Evolutionary conservation across 139 green algal genomes (phyloP).

Genomic region (Dunaliella primolecta): DNA sequence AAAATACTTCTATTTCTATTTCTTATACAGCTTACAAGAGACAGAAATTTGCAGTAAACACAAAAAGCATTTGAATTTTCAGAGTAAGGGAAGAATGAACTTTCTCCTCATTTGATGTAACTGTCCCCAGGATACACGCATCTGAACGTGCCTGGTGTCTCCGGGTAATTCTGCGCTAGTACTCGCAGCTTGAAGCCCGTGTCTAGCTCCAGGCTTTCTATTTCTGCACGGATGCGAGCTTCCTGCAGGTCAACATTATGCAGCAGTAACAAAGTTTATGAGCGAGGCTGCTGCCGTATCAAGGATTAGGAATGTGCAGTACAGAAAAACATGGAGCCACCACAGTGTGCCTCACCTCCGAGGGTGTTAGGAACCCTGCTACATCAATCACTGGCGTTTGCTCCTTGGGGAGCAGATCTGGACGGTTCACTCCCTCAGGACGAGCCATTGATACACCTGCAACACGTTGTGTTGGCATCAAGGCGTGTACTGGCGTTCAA

Average conservation of each 20-base stretch:
- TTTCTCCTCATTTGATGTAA: too few relatives aligned
- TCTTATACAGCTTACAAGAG: too few relatives aligned
- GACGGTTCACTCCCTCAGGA: conserved; percentile 92
- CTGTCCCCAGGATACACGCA: too few relatives aligned
- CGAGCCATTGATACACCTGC: conserved; percentile 44
- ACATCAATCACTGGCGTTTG: conserved; percentile 91
- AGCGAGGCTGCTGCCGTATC: neutral
- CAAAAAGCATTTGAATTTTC: too few relatives aligned
- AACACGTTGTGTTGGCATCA: too few relatives aligned
- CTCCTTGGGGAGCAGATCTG: conserved; percentile 85
- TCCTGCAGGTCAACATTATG: conserved; percentile 50
- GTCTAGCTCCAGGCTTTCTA: conserved; percentile 79
- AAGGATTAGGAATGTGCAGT: neutral
- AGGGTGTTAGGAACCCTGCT: conserved; percentile 81
- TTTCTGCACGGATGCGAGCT: conserved; percentile 55
- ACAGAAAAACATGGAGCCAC: neutral
- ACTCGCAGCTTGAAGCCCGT: conserved; percentile 92
- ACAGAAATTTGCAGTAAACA: too few relatives aligned
- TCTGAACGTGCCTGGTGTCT: conserved; percentile 79
- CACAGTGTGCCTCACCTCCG: conserved; percentile 53
- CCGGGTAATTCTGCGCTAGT: conserved; percentile 95
- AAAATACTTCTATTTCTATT: neutral
- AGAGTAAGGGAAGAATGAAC: too few relatives aligned
- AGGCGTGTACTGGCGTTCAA: too few relatives aligned
- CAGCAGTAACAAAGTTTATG: neutral